Conservation (phyloP, 768 basidiomycete genomes). For the Neoboletus magnificus region DNA sequence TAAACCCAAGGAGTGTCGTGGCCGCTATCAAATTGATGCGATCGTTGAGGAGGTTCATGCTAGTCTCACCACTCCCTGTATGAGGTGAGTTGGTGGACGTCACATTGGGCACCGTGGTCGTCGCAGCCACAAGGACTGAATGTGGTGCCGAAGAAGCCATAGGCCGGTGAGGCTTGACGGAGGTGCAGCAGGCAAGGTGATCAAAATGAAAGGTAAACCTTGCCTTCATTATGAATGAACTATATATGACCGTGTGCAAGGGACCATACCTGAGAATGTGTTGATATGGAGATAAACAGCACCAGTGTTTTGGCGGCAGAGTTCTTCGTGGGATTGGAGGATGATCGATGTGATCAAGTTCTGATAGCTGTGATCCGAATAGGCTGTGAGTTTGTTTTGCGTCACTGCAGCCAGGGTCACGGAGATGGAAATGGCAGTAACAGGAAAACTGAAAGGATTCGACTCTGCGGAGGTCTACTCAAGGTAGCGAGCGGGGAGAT, state of each 20-base stretch:
- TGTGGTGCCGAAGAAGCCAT: slow-evolving; percentile 3
- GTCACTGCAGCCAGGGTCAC: slow-evolving; percentile 14
- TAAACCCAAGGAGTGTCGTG: slow-evolving; percentile 22
- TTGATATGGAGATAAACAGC: slow-evolving; percentile 16
- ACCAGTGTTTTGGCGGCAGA: background rate
- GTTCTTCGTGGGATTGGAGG: slow-evolving; percentile 6
- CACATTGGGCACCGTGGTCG: slow-evolving; percentile 5
- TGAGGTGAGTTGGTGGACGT: slow-evolving; percentile 7
- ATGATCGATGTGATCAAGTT: slow-evolving; percentile 14
- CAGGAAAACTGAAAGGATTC: background rate
- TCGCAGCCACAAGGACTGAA: slow-evolving; percentile 4
- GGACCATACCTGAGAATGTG: background rate
- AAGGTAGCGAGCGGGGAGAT: background rate
- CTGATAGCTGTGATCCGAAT: slow-evolving; percentile 19
- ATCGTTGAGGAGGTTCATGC: slow-evolving; percentile 14
- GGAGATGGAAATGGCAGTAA: background rate
- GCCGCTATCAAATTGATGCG: slow-evolving; percentile 24
- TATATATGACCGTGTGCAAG: slow-evolving; percentile 27
- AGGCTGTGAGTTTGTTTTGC: background rate
- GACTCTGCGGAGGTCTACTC: background rate
- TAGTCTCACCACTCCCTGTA: slow-evolving; percentile 1
- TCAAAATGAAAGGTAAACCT: slow-evolving; percentile 11
- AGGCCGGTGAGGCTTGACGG: slow-evolving; percentile 4
- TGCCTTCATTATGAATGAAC: slow-evolving; percentile 16
- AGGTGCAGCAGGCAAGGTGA: slow-evolving; percentile 6